Base-by-base conservation (phyloP, 2,329 filamentous ascomycete species). In the Drechslerella dactyloides region DNA sequence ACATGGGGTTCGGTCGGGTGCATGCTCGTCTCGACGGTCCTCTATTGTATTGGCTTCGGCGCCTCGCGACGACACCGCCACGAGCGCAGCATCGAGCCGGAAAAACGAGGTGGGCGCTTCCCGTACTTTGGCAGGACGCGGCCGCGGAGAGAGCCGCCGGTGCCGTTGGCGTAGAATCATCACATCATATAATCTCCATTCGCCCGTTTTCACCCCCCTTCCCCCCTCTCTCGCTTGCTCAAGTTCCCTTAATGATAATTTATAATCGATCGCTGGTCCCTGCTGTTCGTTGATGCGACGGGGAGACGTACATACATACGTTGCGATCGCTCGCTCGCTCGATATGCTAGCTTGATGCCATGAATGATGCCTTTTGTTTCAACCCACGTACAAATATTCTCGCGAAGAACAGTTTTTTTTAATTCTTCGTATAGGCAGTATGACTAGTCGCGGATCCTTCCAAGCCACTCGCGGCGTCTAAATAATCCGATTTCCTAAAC, bases 1-100 rank as follows among this genome's bases (percentile, higher is more conserved):
- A 87, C 86, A 74, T 94, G 90, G 90, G 87, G 84, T 15, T 85
- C 89, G 1, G 86, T 87, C 80, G 85, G 85, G 8, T 84, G 84
- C 60, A 85, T 90, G 76, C 81, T 91, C 75, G 79, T 93, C 74
- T 84, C 89, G 15, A 85, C 84, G 2, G 75, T 90, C 30, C 81
- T 91, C 66, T 90, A 92, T 81, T 89, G 85, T 79, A 61, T 87
- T 7, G 66, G 66, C 84, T 85, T 73, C 58, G 76, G 42, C 53
- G 69, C 73, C 44, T 78, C 79, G 27, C 81, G 85, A 42, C 81
- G 82, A 57, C 81, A 82, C 69, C 66, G 59, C 17, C 59, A 64
- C 46, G 66, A 70, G 59, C 66, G 66, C 33, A 42, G 23, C 53
- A 15, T 70, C 17, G 66, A 59, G 23, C 24, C 59, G 21, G 66